phyloP scores from a whole-genome alignment of 2,329 filamentous ascomycete genomes.

The Calonectria crousiana region DNA sequence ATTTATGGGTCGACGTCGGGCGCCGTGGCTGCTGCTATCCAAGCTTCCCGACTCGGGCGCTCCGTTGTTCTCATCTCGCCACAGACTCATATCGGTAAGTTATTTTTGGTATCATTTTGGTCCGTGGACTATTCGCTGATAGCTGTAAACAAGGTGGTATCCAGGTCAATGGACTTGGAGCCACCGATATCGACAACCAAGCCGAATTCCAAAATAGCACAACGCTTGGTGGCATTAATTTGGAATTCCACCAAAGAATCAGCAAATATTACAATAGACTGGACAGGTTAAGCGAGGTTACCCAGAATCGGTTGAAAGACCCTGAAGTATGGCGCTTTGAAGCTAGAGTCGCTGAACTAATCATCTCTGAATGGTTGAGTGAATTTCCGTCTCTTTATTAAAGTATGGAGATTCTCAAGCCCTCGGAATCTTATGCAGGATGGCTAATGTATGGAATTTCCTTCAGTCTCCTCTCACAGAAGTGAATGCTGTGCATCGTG shows the following conservation, averaged over 20 bases:
- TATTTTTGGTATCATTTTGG: too few relatives aligned
- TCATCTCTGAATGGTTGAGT: background rate
- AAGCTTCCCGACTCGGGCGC: background rate
- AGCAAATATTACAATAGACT: background rate
- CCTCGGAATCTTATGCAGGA: background rate
- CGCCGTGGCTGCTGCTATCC: background rate
- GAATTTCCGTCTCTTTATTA: background rate
- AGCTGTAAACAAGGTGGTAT: background rate
- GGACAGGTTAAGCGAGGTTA: background rate
- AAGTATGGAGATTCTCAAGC: background rate
- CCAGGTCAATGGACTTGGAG: conserved; percentile 2
- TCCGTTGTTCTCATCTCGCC: background rate
- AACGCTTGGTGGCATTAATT: background rate
- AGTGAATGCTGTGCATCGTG: background rate
- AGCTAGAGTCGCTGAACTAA: background rate
- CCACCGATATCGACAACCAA: conserved; percentile 6
- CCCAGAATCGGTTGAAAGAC: background rate
- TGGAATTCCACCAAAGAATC: conserved; percentile 2
- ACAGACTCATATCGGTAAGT: background rate
- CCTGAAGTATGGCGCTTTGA: conserved; percentile 3
- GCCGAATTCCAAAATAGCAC: conserved; percentile 10
- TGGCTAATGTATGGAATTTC: background rate
- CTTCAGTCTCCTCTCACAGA: background rate
- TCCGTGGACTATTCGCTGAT: background rate
- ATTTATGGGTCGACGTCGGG: conserved; percentile 3